A percentile compares a stretch with the other conserved stretches of the same genome.
These are phyloP conservation scores for Polyporus arcularius DNA, from an alignment of 768 basidiomycete genomes.

Conservation along the genomic window DNA sequence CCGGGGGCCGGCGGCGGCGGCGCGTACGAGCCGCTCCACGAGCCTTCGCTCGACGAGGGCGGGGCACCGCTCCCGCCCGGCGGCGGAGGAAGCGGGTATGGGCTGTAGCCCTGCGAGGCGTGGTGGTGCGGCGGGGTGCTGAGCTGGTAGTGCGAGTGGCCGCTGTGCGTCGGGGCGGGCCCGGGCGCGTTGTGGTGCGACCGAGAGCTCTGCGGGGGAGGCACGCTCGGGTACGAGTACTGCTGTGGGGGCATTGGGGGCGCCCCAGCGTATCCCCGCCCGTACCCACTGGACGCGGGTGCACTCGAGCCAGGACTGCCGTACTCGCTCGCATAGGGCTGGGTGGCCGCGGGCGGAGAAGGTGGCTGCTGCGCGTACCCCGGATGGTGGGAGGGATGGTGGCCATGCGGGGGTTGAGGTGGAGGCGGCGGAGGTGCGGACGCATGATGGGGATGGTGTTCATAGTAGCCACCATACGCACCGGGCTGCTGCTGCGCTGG, in stretches of 20 bases:
- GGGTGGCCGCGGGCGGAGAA: constrained; percentile 12
- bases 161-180: constrained; percentile 5
- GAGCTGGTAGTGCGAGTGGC: constrained; percentile 26
- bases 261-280: background rate
- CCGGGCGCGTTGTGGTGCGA: constrained; percentile 8
- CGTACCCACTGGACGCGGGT: constrained; percentile 3
- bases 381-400: constrained; percentile 24
- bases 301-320: constrained; percentile 11
- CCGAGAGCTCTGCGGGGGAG: background rate
- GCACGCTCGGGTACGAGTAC: constrained; percentile 7
- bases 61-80: constrained; percentile 14
- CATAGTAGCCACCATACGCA: constrained; percentile 21
- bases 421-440: constrained; percentile 24
- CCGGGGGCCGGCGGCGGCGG: constrained; percentile 12
- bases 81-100: constrained; percentile 28
- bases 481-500: constrained; percentile 14
- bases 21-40: constrained; percentile 12
- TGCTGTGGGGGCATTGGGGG: constrained; percentile 14
- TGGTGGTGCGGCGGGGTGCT: constrained; percentile 28
- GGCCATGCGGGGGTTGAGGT: constrained; percentile 26
- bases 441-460: constrained; percentile 25
- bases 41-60: constrained; percentile 1
- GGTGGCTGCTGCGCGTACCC: constrained; percentile 19
- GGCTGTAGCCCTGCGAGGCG: constrained; percentile 25
- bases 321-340: constrained; percentile 18